Conservation (phyloP, 495 filamentous ascomycete species). For the Trichoderma virens region DNA sequence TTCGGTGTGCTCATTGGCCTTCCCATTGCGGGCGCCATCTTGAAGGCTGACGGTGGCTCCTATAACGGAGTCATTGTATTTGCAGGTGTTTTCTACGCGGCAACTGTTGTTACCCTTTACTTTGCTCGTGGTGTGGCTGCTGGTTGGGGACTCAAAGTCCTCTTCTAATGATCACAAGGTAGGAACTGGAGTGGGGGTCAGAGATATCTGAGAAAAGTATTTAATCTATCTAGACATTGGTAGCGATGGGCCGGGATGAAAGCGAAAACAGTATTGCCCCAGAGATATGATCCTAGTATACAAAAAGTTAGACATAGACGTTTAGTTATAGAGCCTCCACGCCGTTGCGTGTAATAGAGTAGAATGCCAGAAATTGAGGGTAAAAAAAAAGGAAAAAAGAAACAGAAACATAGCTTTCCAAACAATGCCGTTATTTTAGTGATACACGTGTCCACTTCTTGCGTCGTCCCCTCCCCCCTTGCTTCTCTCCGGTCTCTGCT, state of each 20-base stretch:
- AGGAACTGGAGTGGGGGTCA: background rate
- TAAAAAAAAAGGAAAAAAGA: background rate
- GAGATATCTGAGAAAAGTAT: background rate
- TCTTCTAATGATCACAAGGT: background rate
- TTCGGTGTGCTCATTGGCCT: slow-evolving; percentile 83
- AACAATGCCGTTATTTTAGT: background rate
- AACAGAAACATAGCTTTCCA: background rate
- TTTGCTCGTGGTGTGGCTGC: background rate
- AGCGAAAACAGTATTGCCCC: too few relatives aligned
- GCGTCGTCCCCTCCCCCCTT: background rate
- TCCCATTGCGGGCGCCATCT: slow-evolving; percentile 75
- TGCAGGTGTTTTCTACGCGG: background rate
- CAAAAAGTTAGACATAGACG: too few relatives aligned
- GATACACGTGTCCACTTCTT: background rate
- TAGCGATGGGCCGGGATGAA: too few relatives aligned
- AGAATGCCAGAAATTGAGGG: background rate
- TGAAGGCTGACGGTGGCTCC: slow-evolving; percentile 26
- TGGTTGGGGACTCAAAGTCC: background rate
- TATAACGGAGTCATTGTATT: slow-evolving; percentile 4
- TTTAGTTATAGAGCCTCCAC: too few relatives aligned
- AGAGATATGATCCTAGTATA: too few relatives aligned
- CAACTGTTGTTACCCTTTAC: background rate
- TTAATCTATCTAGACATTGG: background rate
- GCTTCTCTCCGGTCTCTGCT: too few relatives aligned
- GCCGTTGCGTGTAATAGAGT: too few relatives aligned